These are phyloP conservation scores for Urochloa ruziziensis DNA, from an alignment of 176 grass and related monocot genomes.

Conservation along the genomic window DNA sequence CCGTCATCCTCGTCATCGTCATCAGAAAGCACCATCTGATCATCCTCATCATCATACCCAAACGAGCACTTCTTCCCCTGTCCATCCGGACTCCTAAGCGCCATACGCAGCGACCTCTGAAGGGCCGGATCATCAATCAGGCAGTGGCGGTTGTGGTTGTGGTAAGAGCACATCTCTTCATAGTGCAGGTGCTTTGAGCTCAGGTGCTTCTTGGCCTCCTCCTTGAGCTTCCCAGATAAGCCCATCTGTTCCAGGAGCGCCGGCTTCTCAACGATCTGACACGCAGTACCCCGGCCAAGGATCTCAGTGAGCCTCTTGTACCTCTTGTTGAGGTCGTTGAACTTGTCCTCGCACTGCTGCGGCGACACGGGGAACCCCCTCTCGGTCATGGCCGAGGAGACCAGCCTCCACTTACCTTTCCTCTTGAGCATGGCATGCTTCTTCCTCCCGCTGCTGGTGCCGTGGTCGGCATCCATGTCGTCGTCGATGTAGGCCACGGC, in stretches of 20 bases:
- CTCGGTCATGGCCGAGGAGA: slow-evolving; percentile 50
- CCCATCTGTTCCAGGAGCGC: slow-evolving; percentile 42
- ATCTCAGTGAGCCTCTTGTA: slow-evolving; percentile 79
- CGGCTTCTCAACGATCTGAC: slow-evolving; percentile 61
- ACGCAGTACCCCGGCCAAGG: slow-evolving; percentile 60
- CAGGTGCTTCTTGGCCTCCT: slow-evolving; percentile 64
- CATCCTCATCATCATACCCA: slow-evolving; percentile 46
- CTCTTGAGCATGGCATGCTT: slow-evolving; percentile 60
- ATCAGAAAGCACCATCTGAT: slow-evolving; percentile 38
- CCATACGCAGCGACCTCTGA: slow-evolving; percentile 43
- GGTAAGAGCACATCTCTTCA: slow-evolving; percentile 88
- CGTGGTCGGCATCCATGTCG: slow-evolving; percentile 25
- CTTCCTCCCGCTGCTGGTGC: slow-evolving; percentile 14
- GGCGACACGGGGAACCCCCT: slow-evolving; percentile 53
- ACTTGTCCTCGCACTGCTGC: slow-evolving; percentile 83
- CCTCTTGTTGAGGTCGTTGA: slow-evolving; percentile 85
- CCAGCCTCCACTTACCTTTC: slow-evolving; percentile 71
- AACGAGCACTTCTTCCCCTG: slow-evolving; percentile 32
- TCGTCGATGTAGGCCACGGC: slow-evolving; percentile 66
- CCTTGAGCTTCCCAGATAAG: slow-evolving; percentile 55
- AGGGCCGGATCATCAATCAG: slow-evolving; percentile 54
- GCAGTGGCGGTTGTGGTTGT: slow-evolving; percentile 57
- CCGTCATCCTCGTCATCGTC: slow-evolving; percentile 45
- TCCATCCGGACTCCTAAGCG: slow-evolving; percentile 44
- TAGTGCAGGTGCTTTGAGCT: slow-evolving; percentile 75